A percentile compares a stretch with the other conserved stretches of the same genome.
Evolutionary conservation across 768 basidiomycete species (phyloP).

Genomic region (Auricularia sp.): DNA sequence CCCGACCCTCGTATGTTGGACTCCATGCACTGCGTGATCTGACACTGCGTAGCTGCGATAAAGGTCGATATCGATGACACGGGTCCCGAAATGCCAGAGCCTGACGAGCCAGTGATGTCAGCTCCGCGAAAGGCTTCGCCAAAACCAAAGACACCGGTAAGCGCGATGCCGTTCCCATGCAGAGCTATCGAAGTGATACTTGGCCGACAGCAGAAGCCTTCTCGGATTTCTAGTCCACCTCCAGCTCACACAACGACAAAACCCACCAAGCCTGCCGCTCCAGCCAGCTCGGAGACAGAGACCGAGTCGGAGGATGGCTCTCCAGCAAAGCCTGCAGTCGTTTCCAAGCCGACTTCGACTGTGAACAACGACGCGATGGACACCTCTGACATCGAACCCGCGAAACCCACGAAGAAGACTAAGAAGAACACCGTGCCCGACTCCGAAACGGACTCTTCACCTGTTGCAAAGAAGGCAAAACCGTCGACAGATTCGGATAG

Average conservation of each 20-base stretch:
- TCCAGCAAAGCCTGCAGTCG: neutral
- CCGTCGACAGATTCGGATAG: neutral
- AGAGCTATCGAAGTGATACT: no score
- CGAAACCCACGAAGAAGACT: neutral
- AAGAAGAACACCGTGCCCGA: neutral
- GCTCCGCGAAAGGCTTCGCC: no score
- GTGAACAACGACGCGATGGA: neutral
- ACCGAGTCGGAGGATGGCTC: neutral
- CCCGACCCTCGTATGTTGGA: neutral
- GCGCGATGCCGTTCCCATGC: no score
- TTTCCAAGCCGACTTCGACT: neutral
- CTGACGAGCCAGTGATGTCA: neutral
- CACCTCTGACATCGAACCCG: neutral
- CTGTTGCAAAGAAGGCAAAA: neutral
- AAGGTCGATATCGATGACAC: neutral
- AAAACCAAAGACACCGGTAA: no score
- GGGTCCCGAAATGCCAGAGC: neutral
- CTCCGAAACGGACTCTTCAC: neutral
- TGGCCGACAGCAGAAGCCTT: neutral
- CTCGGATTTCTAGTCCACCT: neutral
- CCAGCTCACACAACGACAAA: neutral
- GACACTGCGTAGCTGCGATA: neutral
- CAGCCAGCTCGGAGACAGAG: neutral
- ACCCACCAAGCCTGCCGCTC: neutral
- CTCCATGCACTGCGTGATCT: neutral